Conservation (phyloP, 345 rosid species). For the Eucalyptus leucophloia region DNA sequence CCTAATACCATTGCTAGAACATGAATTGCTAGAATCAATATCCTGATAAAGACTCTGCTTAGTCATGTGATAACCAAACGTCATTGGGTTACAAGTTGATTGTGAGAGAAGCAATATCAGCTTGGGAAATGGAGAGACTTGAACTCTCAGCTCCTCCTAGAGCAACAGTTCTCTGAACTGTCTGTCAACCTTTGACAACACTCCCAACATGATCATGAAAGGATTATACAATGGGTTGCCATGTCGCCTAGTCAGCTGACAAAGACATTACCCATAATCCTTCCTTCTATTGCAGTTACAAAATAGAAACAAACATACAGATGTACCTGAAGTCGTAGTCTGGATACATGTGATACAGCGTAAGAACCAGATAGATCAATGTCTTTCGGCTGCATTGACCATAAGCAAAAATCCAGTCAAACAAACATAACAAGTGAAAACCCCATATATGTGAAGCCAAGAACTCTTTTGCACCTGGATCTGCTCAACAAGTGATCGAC, state of each 20-base stretch:
- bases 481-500: constrained; percentile 74
- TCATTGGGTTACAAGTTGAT: background rate
- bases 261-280: constrained; percentile 98
- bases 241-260: constrained; percentile 93
- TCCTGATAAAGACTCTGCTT: constrained; percentile 6
- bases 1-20: background rate
- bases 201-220: constrained; percentile 58
- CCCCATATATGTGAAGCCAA: background rate
- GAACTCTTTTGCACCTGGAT: constrained; percentile 54
- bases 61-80: background rate
- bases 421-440: background rate
- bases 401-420: constrained; percentile 15
- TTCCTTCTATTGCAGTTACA: constrained; percentile 7
- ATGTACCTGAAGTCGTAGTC: constrained; percentile 97
- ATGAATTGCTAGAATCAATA: constrained; percentile 7
- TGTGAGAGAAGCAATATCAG: background rate
- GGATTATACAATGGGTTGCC: constrained; percentile 86
- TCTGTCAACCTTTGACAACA: constrained; percentile 99
- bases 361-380: constrained; percentile 88
- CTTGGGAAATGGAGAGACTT: constrained; percentile 19
- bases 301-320: constrained; percentile 1
- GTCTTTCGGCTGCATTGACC: constrained; percentile 80
- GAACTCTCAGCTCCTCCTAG: constrained; percentile 95
- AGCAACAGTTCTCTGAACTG: constrained; percentile 85
- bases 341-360: constrained; percentile 84